These are phyloP conservation scores for Sporodiniella umbellata DNA, from an alignment of 371 early-diverging fungal species.

Conservation along the genomic window DNA sequence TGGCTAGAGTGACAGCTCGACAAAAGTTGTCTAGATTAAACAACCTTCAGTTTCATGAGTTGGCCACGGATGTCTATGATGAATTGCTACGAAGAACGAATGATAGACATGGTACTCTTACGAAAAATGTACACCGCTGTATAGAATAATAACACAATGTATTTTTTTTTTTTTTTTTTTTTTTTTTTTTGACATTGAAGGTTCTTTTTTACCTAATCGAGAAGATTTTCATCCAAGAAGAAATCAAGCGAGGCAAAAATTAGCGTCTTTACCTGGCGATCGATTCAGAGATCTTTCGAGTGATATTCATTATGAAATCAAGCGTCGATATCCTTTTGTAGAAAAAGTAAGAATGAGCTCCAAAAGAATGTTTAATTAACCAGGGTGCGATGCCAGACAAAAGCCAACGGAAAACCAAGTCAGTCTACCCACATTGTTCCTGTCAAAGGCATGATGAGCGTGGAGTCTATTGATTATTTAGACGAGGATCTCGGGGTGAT, in stretches of 20 bases:
- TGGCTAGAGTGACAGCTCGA: conserved; percentile 65
- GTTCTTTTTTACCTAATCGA: conserved; percentile 81
- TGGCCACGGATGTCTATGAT: conserved; percentile 95
- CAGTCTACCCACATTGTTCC: conserved; percentile 48
- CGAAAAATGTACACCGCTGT: background rate
- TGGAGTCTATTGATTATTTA: conserved; percentile 27
- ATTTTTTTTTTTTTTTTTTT: too few relatives aligned
- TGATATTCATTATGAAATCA: conserved; percentile 87
- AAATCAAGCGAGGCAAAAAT: conserved; percentile 95
- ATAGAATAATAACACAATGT: background rate
- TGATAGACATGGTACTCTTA: conserved; percentile 65
- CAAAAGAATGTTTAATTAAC: conserved; percentile 1
- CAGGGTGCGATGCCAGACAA: too few relatives aligned
- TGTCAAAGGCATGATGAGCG: conserved; percentile 46
- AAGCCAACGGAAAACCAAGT: conserved; percentile 26
- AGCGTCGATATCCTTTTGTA: conserved; percentile 60
- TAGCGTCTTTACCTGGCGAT: conserved; percentile 87
- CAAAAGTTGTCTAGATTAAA: conserved; percentile 86
- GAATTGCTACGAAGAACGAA: conserved; percentile 77
- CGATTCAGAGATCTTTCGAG: conserved; percentile 90
- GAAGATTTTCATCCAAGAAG: conserved; percentile 92
- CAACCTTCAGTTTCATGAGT: conserved; percentile 86
- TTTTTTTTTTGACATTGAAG: conserved; percentile 42
- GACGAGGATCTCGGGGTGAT: conserved; percentile 20
- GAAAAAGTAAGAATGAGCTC: background rate